Evolutionary conservation across 1,284 basidiomycete species (phyloP).

Genomic region (Wolfiporia cocos): DNA sequence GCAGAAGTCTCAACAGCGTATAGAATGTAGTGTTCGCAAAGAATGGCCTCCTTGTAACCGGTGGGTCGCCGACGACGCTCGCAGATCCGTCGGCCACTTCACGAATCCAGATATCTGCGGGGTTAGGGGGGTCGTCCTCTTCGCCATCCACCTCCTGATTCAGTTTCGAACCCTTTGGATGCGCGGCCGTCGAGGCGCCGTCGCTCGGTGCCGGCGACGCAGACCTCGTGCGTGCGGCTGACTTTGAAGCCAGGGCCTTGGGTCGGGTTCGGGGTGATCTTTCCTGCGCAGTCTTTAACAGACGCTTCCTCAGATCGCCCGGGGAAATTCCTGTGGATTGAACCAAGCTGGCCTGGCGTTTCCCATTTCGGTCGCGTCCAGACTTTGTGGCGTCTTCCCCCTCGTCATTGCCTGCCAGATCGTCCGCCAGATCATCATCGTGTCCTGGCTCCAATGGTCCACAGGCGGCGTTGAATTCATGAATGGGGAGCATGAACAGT

Average conservation of each 20-base stretch:
- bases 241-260: slow-evolving; percentile 14
- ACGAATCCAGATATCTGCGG: slow-evolving; percentile 55
- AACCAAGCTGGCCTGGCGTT: slow-evolving; percentile 37
- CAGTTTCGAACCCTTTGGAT: slow-evolving; percentile 4
- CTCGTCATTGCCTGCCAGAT: slow-evolving; percentile 36
- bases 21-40: slow-evolving; percentile 95
- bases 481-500: slow-evolving; percentile 71
- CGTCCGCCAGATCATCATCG: slow-evolving; percentile 26
- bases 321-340: slow-evolving; percentile 47
- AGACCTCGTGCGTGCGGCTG: slow-evolving; percentile 18
- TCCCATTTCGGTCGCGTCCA: slow-evolving; percentile 29
- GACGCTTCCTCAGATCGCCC: slow-evolving; percentile 72
- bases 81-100: slow-evolving; percentile 26
- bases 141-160: slow-evolving; percentile 7
- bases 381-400: slow-evolving; percentile 13
- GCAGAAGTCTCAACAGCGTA: slow-evolving; percentile 80
- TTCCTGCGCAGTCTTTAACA: slow-evolving; percentile 67
- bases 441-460: slow-evolving; percentile 46
- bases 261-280: slow-evolving; percentile 29
- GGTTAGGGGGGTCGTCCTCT: slow-evolving; percentile 16
- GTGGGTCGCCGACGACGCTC: slow-evolving; percentile 27
- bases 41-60: slow-evolving; percentile 50
- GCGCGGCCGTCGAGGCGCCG: slow-evolving; percentile 3
- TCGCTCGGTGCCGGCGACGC: slow-evolving; percentile 18
- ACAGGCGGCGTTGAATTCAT: slow-evolving; percentile 76